Evolutionary conservation across 495 filamentous ascomycete species (phyloP), one percentile per base, ranked within the genome.

Genomic region (Penicillium canariense): DNA sequence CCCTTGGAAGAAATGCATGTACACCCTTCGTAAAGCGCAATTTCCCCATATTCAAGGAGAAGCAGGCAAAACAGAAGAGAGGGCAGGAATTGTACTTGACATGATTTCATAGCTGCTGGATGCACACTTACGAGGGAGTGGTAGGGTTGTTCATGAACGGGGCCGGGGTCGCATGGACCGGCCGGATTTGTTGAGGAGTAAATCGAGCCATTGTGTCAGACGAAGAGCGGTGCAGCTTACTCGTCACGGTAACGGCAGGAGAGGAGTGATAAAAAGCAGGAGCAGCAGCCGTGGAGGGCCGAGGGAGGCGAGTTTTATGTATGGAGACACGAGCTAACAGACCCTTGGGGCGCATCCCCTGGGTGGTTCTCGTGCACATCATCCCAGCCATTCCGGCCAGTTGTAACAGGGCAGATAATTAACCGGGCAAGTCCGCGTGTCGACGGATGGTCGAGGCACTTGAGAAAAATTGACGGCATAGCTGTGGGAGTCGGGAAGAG

Each of bases 171-270:
- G 69, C 69, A 39, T 76, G 73, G 52, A 74, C 69, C 49, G 66
- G 62, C 32, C 72, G 72, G 56, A 56, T 69, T 67, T 76, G 73
- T 63, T 73, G 70, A 50, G 73, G 54, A 56, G 73, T 63, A 58
- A 72, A 73, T 53, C 68, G 73, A 71, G 70, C 73, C 73, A 76
- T 74, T 58, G 67, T 64, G 64, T 65, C 51, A 53, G 56, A 54
- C 42, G 65, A 61, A 58, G 68, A 61, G 48, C 66, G 63, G 52
- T 49, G 48, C 36, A 48, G 53, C 52, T 52, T 60, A 59, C 54
- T 65, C 53, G 54, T 60, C 40, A 58, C 50, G 25, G 52, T 23
- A 50, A 58, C 50, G n/a, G 52, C 12, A 53, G 60, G 47, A 27
- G 60, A 51, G 52, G 59, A 58, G 55, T 61, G 50, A 58, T 66